Conservation (phyloP, 768 basidiomycete genomes). For the Russula emetica region DNA sequence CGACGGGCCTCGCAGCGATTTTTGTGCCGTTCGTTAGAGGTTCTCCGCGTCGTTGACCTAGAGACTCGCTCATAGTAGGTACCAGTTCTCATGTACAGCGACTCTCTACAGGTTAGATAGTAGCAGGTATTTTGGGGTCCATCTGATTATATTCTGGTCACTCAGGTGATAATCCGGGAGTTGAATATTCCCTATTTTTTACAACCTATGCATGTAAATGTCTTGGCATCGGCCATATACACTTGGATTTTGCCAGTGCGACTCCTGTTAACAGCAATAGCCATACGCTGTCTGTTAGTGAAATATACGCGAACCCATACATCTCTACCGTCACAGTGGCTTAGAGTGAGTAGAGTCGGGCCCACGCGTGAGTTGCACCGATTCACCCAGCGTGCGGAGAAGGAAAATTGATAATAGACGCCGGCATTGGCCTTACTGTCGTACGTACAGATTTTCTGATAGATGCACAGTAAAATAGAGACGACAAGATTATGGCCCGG, state of each 20-base stretch:
- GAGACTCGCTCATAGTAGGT: too few relatives aligned
- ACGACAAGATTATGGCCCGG: background rate
- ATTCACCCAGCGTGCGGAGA: background rate
- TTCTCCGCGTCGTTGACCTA: too few relatives aligned
- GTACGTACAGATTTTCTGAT: background rate
- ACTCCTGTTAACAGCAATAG: constrained; percentile 2
- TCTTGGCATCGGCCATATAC: background rate
- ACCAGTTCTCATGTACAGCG: too few relatives aligned
- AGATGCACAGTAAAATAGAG: too few relatives aligned
- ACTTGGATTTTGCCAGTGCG: constrained; percentile 27
- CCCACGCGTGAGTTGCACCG: too few relatives aligned
- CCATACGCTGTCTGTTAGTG: background rate
- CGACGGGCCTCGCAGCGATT: background rate
- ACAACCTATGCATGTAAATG: constrained; percentile 3
- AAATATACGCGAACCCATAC: background rate
- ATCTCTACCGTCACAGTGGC: background rate
- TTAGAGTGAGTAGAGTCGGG: background rate
- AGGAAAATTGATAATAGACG: background rate
- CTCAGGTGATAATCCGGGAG: constrained; percentile 8
- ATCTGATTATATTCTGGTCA: too few relatives aligned
- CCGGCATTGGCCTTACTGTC: background rate
- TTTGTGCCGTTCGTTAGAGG: too few relatives aligned
- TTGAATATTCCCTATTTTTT: constrained; percentile 11
- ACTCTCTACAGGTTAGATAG: too few relatives aligned
- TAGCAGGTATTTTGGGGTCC: too few relatives aligned